A percentile compares a stretch with the other conserved stretches of the same genome.
phyloP scores from a whole-genome alignment of 768 basidiomycete genomes.

The Tephrocybe sp. region DNA sequence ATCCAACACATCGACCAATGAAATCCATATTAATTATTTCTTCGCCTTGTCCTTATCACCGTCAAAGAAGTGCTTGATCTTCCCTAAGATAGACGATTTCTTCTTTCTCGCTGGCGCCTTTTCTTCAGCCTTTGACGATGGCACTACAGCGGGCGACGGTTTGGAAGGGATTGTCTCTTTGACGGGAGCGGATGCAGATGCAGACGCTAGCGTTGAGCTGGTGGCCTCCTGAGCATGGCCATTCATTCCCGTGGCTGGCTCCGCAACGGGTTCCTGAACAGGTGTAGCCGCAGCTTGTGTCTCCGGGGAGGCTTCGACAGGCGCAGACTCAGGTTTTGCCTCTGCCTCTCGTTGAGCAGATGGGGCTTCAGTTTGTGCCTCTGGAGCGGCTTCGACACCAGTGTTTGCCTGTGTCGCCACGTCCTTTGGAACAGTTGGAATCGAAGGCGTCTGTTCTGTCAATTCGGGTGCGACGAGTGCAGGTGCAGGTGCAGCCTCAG shows the following conservation, averaged over 20 bases:
- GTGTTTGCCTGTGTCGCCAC: background rate
- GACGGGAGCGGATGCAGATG: slow-evolving; percentile 11
- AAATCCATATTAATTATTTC: background rate
- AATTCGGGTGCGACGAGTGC: background rate
- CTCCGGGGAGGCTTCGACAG: background rate
- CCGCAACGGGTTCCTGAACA: background rate
- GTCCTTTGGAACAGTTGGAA: background rate
- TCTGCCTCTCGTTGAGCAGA: background rate
- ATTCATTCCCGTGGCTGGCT: background rate
- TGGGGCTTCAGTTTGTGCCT: background rate
- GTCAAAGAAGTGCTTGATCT: slow-evolving; percentile 48
- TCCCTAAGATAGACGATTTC: slow-evolving; percentile 50
- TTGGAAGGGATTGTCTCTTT: slow-evolving; percentile 25
- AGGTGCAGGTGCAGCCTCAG: background rate
- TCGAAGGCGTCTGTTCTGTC: background rate
- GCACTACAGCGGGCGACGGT: slow-evolving; percentile 14
- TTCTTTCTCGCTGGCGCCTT: slow-evolving; percentile 45
- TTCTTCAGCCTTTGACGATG: slow-evolving; percentile 32
- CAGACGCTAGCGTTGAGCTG: background rate
- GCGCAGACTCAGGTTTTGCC: background rate
- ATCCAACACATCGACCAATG: no score
- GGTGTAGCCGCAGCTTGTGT: background rate
- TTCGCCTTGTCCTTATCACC: slow-evolving; percentile 43
- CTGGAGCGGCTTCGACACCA: background rate
- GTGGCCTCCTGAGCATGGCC: background rate